These are phyloP conservation scores for Oemleria cerasiformis DNA, from an alignment of 306 rosid species.

Conservation along the genomic window DNA sequence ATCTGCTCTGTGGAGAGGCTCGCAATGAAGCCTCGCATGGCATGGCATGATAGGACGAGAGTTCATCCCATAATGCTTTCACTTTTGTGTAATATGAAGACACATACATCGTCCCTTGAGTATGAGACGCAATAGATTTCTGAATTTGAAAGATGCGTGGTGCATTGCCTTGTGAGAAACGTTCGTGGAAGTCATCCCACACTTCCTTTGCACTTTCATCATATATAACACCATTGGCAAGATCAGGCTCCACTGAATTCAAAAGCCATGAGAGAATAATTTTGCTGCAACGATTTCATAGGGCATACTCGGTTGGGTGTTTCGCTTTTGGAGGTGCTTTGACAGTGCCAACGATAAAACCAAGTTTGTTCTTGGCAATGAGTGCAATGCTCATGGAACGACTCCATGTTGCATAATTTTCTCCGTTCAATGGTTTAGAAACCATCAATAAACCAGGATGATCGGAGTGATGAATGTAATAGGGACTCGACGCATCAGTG, in stretches of 20 bases:
- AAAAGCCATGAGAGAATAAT: not conserved
- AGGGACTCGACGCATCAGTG: no score
- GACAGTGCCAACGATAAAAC: no score
- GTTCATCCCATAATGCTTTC: not conserved
- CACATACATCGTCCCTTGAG: not conserved
- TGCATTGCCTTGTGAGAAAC: not conserved
- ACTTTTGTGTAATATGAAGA: not conserved
- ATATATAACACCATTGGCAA: not conserved
- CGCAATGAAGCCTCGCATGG: no score
- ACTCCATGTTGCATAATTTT: no score
- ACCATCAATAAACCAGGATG: no score
- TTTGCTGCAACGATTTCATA: not conserved
- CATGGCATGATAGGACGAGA: no score
- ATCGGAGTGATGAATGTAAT: no score
- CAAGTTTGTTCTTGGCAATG: no score
- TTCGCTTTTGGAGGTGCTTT: no score
- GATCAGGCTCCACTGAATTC: not conserved
- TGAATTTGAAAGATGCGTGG: not conserved
- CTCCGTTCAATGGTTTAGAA: no score
- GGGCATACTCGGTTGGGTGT: not conserved
- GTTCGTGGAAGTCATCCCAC: not conserved
- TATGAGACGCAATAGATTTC: not conserved
- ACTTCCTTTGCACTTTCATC: not conserved
- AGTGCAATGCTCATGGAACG: no score
- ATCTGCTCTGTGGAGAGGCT: no score